Evolutionary conservation across 2,329 filamentous ascomycete genomes (phyloP).

Genomic region (Bipolaris victoriae): DNA sequence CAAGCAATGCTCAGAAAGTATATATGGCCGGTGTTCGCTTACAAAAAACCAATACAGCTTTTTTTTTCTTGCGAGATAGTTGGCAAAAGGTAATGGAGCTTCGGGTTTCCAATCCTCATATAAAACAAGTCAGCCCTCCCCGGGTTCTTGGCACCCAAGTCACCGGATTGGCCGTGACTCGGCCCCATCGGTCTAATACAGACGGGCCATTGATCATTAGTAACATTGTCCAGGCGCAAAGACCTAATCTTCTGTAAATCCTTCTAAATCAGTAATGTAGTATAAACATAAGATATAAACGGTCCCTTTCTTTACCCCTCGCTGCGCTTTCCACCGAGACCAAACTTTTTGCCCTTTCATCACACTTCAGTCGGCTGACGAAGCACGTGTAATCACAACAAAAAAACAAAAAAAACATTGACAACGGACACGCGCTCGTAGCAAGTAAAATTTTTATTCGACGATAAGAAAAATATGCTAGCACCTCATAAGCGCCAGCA

Average conservation of each 20-base stretch:
- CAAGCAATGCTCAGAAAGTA: neutral
- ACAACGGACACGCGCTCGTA: neutral
- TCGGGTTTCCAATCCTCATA: neutral
- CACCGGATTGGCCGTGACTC: neutral
- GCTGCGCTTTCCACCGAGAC: too few relatives aligned
- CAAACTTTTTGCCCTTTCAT: too few relatives aligned
- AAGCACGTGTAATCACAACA: neutral
- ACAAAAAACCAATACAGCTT: neutral
- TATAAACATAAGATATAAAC: too few relatives aligned
- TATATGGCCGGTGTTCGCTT: too few relatives aligned
- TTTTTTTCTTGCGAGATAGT: neutral
- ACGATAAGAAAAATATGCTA: slow-evolving; percentile 8
- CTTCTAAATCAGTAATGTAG: too few relatives aligned
- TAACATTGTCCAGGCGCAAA: neutral
- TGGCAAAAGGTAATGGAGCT: neutral
- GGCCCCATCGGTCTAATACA: slow-evolving; percentile 2
- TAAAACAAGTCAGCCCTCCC: neutral
- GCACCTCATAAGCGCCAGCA: slow-evolving; percentile 8
- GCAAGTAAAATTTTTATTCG: slow-evolving; percentile 2
- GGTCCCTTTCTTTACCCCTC: too few relatives aligned
- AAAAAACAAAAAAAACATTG: neutral
- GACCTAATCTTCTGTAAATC: too few relatives aligned
- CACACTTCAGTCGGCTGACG: too few relatives aligned
- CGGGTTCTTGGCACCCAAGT: neutral
- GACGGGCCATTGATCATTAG: neutral